Conservation (phyloP, 495 filamentous ascomycete genomes). For the Podospora conica region DNA sequence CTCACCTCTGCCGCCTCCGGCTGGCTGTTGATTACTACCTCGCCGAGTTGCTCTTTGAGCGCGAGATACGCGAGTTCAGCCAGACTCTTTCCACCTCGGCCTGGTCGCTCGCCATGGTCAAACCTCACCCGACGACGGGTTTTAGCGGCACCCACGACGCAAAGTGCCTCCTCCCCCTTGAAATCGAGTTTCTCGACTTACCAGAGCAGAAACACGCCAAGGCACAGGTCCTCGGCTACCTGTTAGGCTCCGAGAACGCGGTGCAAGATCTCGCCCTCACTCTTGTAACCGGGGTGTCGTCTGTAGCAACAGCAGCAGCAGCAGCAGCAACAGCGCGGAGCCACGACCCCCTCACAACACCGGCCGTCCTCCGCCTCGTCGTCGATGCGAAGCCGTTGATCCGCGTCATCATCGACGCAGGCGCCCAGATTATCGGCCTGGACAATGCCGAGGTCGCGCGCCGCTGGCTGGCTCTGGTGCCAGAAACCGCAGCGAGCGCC, state of each 20-base stretch:
- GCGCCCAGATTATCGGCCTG: slow-evolving; percentile 64
- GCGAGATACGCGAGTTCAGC: slow-evolving; percentile 54
- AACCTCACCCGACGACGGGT: slow-evolving; percentile 47
- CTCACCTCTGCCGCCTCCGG: slow-evolving; percentile 45
- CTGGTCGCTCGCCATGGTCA: slow-evolving; percentile 53
- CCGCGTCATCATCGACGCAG: slow-evolving; percentile 65
- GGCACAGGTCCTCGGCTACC: slow-evolving; percentile 50
- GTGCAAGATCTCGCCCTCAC: slow-evolving; percentile 11
- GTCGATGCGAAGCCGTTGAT: slow-evolving; percentile 10
- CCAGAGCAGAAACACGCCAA: slow-evolving; percentile 52
- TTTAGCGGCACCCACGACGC: slow-evolving; percentile 70
- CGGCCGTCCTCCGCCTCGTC: too few relatives aligned
- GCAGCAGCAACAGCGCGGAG: too few relatives aligned
- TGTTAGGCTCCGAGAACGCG: slow-evolving; percentile 50
- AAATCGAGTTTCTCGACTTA: slow-evolving; percentile 49
- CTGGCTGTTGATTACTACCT: slow-evolving; percentile 56
- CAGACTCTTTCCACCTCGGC: slow-evolving; percentile 57
- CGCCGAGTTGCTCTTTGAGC: slow-evolving; percentile 53
- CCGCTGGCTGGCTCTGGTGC: slow-evolving; percentile 37
- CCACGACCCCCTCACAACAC: too few relatives aligned
- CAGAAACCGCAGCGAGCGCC: slow-evolving; percentile 30
- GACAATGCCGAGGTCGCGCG: slow-evolving; percentile 50
- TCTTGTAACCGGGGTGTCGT: too few relatives aligned
- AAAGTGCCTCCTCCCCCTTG: slow-evolving; percentile 46
- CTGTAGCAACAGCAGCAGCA: too few relatives aligned